Evolutionary conservation across 2,329 filamentous ascomycete genomes (phyloP).

Genomic region (Biscogniauxia marginata): DNA sequence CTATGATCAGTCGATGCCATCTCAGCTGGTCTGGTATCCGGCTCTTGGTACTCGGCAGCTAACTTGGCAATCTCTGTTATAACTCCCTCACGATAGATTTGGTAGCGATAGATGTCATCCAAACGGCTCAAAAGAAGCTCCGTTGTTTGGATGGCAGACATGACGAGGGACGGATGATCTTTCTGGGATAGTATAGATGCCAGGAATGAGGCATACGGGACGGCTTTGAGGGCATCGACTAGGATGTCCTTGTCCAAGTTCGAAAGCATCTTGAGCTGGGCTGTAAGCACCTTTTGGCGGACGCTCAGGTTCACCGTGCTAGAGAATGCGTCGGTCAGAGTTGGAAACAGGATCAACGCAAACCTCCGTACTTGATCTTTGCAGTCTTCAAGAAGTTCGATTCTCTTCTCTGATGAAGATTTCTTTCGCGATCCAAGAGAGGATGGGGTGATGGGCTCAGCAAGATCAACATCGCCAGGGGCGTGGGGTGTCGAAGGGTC

Average conservation of each 20-base stretch:
- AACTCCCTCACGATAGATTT: constrained; percentile 96
- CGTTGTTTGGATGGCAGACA: constrained; percentile 82
- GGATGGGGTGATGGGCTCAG: constrained; percentile 42
- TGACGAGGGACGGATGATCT: constrained; percentile 84
- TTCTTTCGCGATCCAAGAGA: constrained; percentile 47
- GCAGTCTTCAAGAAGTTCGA: constrained; percentile 80
- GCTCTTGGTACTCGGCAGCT: constrained; percentile 50
- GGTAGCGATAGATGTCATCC: constrained; percentile 86
- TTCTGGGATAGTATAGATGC: constrained; percentile 94
- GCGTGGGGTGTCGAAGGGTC: constrained; percentile 40
- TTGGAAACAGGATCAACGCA: constrained; percentile 88
- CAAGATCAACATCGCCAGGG: constrained; percentile 29
- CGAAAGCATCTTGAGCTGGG: constrained; percentile 97
- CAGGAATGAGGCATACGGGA: constrained; percentile 93
- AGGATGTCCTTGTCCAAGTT: constrained; percentile 86
- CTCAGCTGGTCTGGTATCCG: constrained; percentile 32
- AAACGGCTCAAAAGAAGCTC: constrained; percentile 83
- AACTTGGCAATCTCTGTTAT: constrained; percentile 87
- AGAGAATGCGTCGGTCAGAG: constrained; percentile 92
- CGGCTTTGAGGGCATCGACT: constrained; percentile 78
- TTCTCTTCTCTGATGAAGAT: constrained; percentile 71
- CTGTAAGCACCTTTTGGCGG: constrained; percentile 88
- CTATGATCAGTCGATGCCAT: constrained; percentile 31
- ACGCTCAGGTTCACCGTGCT: constrained; percentile 96
- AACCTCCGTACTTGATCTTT: constrained; percentile 87